Evolutionary conservation across 208 protist genomes (phyloP), one percentile per base, ranked within the genome.

Genomic region (Leishmania tarentolae): DNA sequence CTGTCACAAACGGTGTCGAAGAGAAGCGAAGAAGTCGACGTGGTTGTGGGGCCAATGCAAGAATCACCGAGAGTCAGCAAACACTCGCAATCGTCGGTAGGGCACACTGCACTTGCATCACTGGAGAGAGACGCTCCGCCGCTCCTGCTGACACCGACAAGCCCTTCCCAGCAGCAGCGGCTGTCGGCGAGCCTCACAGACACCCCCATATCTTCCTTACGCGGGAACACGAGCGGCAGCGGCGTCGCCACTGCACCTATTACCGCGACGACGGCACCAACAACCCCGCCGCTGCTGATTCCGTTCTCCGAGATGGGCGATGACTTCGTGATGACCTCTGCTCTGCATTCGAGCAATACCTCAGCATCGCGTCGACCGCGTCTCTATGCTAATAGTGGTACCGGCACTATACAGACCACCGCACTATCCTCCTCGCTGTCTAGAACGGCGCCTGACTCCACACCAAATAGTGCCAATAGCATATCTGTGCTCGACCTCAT

Each of bases 401-500:
- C 7, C 28, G 17, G 46, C 50, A n/a, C 50, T 13, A 50, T 19
- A 42, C 61, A 80, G 1, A 21, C 40, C 17, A n/a, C 42, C 6
- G 3, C 11, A 28, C n/a, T 15, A 28, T 35, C 53, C 24, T 52
- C 35, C 19, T 44, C 76, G 19, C 47, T 24, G 28, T 73, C 71
- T 35, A 37, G 28, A 42, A 31, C 56, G 13, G 56, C 59, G 13
- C 69, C 75, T n/a, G 47, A 13, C 8, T 15, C 17, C 15, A 28
- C 50, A 76, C 21, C 71, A 2, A 76, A 7, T 13, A 46, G n/a
- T 66, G n/a, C 5, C 71, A 57, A 42, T 17, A 8, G 56, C 61
- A 73, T 63, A 35, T 87, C 84, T 47, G 84, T 87, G 61, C 46
- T 87, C 31, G 84, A 87, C 7, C 69, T 87, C 11, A 76, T 87